Evolutionary conservation across 352 stramenopile species (phyloP).

Genomic region (Phytophthora pluvialis): DNA sequence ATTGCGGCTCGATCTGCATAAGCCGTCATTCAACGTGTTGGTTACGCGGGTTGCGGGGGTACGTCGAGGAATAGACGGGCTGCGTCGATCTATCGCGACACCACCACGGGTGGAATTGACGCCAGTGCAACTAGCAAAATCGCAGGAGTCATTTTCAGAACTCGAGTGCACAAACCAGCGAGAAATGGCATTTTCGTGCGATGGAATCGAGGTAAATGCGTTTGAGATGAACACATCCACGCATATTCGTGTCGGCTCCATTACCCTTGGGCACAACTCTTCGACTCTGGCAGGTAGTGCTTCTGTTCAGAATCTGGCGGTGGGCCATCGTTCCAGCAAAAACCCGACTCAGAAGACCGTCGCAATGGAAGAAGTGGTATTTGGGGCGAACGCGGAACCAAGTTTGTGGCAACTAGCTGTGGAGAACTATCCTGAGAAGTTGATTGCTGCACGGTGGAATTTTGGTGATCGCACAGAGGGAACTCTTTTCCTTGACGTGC

Average conservation of each 20-base stretch:
- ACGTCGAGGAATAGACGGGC: constrained; percentile 12
- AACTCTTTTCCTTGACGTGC: constrained; percentile 72
- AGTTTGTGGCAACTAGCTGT: constrained; percentile 72
- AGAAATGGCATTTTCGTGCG: constrained; percentile 42
- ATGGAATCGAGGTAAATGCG: constrained; percentile 63
- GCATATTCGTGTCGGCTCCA: constrained; percentile 62
- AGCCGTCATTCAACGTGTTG: constrained; percentile 35
- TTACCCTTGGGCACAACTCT: constrained; percentile 42
- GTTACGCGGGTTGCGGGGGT: constrained; percentile 18
- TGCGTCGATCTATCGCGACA: constrained; percentile 18
- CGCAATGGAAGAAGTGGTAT: constrained; percentile 64
- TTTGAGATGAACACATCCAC: constrained; percentile 42
- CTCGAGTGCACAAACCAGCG: constrained; percentile 18
- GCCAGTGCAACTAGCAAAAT: constrained; percentile 3
- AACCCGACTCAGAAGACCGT: constrained; percentile 3
- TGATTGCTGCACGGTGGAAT: constrained; percentile 68
- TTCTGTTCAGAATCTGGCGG: constrained; percentile 67
- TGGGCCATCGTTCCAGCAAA: constrained; percentile 43
- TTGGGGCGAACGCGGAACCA: constrained; percentile 72
- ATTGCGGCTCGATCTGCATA: constrained; percentile 39
- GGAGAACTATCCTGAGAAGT: constrained; percentile 75
- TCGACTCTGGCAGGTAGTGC: constrained; percentile 39
- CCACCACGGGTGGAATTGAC: constrained; percentile 10
- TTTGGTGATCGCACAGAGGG: constrained; percentile 38
- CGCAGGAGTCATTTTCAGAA: neutral